A percentile compares a stretch with the other conserved stretches of the same genome.
Conservation (phyloP, 2,329 filamentous ascomycete species). For the Aureobasidium sp. region DNA sequence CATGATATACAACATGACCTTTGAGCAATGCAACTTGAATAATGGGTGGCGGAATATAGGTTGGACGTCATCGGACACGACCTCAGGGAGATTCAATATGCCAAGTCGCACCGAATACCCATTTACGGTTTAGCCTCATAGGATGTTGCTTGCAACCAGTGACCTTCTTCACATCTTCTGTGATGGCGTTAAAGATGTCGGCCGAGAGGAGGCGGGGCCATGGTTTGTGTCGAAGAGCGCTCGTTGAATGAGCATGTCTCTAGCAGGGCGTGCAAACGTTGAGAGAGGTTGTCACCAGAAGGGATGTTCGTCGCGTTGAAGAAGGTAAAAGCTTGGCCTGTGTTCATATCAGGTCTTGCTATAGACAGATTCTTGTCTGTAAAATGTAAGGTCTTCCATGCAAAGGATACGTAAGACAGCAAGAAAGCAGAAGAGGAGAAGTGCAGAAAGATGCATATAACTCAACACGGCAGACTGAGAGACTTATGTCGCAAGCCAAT, state of each 20-base stretch:
- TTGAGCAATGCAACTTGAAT: background rate
- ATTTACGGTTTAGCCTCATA: background rate
- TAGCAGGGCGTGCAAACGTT: background rate
- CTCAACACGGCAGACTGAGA: background rate
- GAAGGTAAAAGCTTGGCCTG: background rate
- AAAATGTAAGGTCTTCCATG: background rate
- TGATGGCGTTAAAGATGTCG: background rate
- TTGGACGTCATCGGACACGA: constrained; percentile 4
- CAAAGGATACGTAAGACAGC: background rate
- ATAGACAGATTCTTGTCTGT: background rate
- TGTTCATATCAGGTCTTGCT: background rate
- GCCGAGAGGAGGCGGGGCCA: background rate
- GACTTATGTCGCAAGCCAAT: background rate
- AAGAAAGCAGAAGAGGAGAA: background rate
- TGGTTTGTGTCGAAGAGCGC: background rate
- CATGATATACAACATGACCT: background rate
- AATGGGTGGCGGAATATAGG: background rate
- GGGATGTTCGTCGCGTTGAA: too few relatives aligned
- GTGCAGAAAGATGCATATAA: background rate
- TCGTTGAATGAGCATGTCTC: background rate
- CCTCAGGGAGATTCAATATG: background rate
- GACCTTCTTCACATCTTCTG: background rate
- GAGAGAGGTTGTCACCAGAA: too few relatives aligned
- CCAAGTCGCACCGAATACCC: constrained; percentile 12
- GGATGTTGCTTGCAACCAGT: background rate